phyloP scores from a whole-genome alignment of 768 basidiomycete species.

The Mycena rebaudengoi region DNA sequence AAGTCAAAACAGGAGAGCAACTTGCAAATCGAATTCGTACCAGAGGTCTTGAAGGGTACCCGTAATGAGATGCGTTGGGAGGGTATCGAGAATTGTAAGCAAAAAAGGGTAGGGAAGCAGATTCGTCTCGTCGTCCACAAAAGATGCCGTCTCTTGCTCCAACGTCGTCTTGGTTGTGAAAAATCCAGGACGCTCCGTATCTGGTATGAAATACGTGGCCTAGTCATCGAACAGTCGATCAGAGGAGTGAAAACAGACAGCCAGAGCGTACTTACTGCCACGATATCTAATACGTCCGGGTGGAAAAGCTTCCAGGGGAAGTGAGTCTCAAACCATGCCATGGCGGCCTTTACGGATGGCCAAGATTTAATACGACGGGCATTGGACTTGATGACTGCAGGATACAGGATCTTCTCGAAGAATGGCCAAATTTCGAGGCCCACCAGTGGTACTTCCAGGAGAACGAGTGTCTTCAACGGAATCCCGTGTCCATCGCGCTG shows the following conservation, averaged over 20 bases:
- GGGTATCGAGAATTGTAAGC: neutral
- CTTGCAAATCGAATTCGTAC: neutral
- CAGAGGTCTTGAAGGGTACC: conserved; percentile 7
- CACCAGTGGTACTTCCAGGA: conserved; percentile 11
- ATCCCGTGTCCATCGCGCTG: neutral
- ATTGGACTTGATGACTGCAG: conserved; percentile 12
- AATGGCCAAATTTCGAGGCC: conserved; percentile 18
- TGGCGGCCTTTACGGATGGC: conserved; percentile 10
- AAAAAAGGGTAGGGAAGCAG: conserved; percentile 6
- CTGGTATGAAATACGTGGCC: conserved; percentile 19
- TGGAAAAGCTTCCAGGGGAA: conserved; percentile 14
- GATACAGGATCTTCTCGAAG: neutral
- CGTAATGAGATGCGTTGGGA: conserved; percentile 12
- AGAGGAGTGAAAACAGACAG: neutral
- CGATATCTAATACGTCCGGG: neutral
- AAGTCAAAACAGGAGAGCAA: neutral
- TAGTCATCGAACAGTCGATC: neutral
- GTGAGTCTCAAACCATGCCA: conserved; percentile 17
- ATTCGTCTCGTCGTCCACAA: conserved; percentile 23
- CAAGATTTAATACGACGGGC: conserved; percentile 12
- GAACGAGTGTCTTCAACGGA: neutral
- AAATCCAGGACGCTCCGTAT: conserved; percentile 3
- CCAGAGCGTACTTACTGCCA: neutral
- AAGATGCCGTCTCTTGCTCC: conserved; percentile 28
- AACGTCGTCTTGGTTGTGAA: conserved; percentile 29